phyloP scores from a whole-genome alignment of 768 basidiomycete genomes.

The Tylopilus balloui region DNA sequence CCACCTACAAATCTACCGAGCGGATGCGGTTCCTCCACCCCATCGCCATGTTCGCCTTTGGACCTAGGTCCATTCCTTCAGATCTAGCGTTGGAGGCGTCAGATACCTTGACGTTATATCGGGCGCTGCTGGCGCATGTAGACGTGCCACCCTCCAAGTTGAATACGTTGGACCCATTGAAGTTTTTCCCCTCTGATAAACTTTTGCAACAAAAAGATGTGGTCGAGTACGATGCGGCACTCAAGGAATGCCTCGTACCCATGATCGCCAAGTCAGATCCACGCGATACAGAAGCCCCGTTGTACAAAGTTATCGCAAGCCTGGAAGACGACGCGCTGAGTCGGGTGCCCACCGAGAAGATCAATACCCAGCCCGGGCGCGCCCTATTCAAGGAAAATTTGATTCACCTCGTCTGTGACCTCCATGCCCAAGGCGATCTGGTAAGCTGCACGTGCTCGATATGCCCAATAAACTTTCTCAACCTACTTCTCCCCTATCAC shows the following conservation, averaged over 20 bases:
- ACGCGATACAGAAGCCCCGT: constrained; percentile 28
- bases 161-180: constrained; percentile 37
- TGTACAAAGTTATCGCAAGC: constrained; percentile 37
- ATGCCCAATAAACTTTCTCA: background rate
- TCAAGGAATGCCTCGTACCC: constrained; percentile 43
- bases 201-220: constrained; percentile 58
- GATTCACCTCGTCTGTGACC: constrained; percentile 51
- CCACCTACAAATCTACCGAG: constrained; percentile 33
- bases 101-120: constrained; percentile 52
- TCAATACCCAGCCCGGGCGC: constrained; percentile 34
- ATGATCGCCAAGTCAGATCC: constrained; percentile 38
- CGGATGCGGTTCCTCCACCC: constrained; percentile 60
- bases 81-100: constrained; percentile 61
- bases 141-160: constrained; percentile 23
- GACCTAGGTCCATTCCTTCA: constrained; percentile 45
- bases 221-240: constrained; percentile 48
- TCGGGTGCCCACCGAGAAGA: constrained; percentile 14
- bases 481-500: background rate
- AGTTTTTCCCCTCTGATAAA: constrained; percentile 39
- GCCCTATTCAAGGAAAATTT: constrained; percentile 40
- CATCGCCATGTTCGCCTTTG: constrained; percentile 53
- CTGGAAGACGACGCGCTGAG: constrained; percentile 39
- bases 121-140: constrained; percentile 33
- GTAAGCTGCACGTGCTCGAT: constrained; percentile 33
- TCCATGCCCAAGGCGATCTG: constrained; percentile 49